Base-by-base conservation (phyloP, 2,329 filamentous ascomycete genomes). In the Fusarium nematophilum region DNA sequence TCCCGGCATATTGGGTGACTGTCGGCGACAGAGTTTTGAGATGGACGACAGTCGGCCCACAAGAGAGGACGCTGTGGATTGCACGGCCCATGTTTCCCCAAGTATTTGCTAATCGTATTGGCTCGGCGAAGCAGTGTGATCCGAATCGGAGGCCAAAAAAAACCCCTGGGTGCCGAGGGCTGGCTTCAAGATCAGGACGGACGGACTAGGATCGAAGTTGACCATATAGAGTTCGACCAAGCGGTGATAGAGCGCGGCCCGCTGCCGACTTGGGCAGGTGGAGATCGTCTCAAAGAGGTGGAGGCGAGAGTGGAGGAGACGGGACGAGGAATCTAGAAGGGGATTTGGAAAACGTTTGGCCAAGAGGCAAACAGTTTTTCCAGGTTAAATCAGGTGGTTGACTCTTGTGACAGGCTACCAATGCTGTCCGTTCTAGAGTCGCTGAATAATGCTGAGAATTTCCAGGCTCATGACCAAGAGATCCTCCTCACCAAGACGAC, bases 261-360 rank as follows among this genome's bases (percentile, higher is more conserved):
- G 44, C 34, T 48, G 42, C 29, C 43, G 38, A 51, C 42, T 57
- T 36, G 23, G 51, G 38, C 30, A 45, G 42, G 29, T 53, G 30
- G 49, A 27, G 49, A 33, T 42, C 11, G 23, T 33, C 27, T 25
- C 14, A 17, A 33, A 14, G 31, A 34, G 11, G 39, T 56, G 55
- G 50, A 50, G 49, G 34, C 27, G 34, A 15, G 13, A 42, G 30
- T 46, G 46, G 54, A 30, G n/a, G 21, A 33, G 17, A 44, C 21
- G 34, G 23, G 42, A 47, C 33, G 49, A 42, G 26, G 17, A 37
- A 47, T 40, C 29, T 42, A 27, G 34, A 26, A 34, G 33, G 15
- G 21, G 37, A 29, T 42, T 31, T 33, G 26, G 31, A n/a, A 44
- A 36, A 27, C 21, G 42, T 27, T 37, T 11, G 43, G 43, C 9